These are phyloP conservation scores for Pichia scutulata DNA, from an alignment of 805 yeast genomes.

Conservation along the genomic window DNA sequence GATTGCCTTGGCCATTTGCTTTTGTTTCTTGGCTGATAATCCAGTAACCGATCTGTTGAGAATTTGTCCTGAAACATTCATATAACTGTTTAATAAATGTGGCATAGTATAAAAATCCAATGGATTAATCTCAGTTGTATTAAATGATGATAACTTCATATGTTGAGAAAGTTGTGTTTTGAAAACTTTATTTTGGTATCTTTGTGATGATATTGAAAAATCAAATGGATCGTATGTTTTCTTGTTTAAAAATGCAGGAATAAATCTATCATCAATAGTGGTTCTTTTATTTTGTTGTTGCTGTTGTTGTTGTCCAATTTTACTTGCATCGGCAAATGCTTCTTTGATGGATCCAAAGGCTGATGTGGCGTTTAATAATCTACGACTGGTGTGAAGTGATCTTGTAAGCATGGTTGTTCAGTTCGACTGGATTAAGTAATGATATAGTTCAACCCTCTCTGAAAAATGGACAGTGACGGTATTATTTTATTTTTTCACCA, in stretches of 20 bases:
- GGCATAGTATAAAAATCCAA: conserved; percentile 68
- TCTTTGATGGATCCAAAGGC: conserved; percentile 3
- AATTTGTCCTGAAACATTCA: conserved; percentile 70
- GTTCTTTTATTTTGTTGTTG: conserved; percentile 7
- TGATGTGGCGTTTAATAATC: not conserved
- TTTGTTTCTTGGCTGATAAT: conserved; percentile 58
- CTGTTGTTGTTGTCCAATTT: not conserved
- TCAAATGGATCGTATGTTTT: conserved; percentile 76
- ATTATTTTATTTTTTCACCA: no score
- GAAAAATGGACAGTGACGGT: not conserved
- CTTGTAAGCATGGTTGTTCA: not conserved
- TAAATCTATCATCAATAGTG: conserved; percentile 26
- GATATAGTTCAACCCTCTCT: no score
- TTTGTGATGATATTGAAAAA: conserved; percentile 53
- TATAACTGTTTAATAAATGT: conserved; percentile 52
- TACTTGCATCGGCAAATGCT: conserved; percentile 4
- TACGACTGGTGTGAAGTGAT: not conserved
- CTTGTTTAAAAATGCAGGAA: conserved; percentile 34
- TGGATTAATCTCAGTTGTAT: conserved; percentile 50
- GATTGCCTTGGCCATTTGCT: conserved; percentile 64
- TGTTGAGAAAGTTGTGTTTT: conserved; percentile 14
- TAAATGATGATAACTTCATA: conserved; percentile 26
- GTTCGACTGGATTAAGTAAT: no score
- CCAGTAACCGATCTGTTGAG: conserved; percentile 67
- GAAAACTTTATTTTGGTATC: conserved; percentile 37